Conservation (phyloP, 176 grass and related monocot species). For the Aechmea fasciata region DNA sequence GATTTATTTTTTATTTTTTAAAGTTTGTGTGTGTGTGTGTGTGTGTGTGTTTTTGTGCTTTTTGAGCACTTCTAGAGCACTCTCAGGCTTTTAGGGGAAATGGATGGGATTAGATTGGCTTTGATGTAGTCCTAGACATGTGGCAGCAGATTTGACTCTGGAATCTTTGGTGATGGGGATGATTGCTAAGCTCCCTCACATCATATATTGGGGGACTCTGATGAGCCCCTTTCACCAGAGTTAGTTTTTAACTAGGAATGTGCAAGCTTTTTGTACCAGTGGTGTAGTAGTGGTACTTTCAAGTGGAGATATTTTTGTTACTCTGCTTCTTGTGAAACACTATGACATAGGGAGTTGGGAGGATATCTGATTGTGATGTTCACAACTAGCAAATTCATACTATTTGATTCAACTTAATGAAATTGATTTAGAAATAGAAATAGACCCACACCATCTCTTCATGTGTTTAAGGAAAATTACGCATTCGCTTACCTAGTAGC, state of each 20-base stretch:
- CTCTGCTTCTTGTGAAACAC: too few relatives aligned
- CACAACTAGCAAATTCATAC: too few relatives aligned
- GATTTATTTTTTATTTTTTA: too few relatives aligned
- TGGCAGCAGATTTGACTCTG: not conserved
- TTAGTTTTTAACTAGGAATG: not conserved
- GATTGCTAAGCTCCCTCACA: not conserved
- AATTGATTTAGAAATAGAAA: too few relatives aligned
- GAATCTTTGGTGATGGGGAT: slow-evolving; percentile 2
- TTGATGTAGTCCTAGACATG: not conserved
- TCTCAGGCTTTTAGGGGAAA: not conserved
- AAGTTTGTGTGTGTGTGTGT: too few relatives aligned
- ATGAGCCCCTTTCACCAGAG: not conserved
- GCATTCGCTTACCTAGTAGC: too few relatives aligned
- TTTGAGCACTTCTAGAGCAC: not conserved
- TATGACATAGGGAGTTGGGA: too few relatives aligned
- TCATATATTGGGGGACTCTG: not conserved
- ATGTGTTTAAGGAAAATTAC: too few relatives aligned
- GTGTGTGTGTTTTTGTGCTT: not conserved
- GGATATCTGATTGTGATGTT: too few relatives aligned
- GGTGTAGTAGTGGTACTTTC: not conserved
- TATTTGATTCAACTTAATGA: too few relatives aligned
- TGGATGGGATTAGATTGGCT: not conserved
- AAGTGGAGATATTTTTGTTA: slow-evolving; percentile 1
- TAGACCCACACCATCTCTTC: too few relatives aligned
- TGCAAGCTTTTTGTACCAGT: not conserved